Base-by-base conservation (phyloP, 768 basidiomycete species). In the Bullera alba region DNA sequence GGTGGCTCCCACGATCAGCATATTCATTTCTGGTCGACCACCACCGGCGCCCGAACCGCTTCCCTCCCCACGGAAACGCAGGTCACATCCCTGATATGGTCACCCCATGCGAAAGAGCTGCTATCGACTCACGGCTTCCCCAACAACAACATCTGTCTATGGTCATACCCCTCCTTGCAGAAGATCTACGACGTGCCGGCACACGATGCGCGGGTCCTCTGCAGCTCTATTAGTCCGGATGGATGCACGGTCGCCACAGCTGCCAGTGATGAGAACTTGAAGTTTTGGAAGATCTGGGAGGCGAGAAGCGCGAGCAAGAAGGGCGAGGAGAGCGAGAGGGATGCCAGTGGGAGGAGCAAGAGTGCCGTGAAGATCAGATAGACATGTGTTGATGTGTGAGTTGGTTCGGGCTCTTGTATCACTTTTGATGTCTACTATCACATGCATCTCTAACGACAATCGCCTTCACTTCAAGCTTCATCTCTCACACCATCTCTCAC, bases 41-140 rank as follows among this genome's bases (percentile, higher is more conserved):
- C 68, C 12, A 96, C 92, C 0, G 91, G 90, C 3, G 89, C 92
- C 4, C 83, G 92, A 12, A 76, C 95, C 42, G 87, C 95, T 63
- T 84, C 87, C 1, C 77, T 89, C 43, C 80, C 83, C 36, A 93
- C 91, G 0, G 83, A 87, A 0, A 84, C 89, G 2, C 95, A 97
- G 74, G 84, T 97, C 48, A 93, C 92, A 1, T 89, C 87, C 0
- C 76, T 97, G 30, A 81, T 86, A 51, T 99, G 85, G 80, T 82
- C 87, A 0, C 81, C 83, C 4, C 84, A 91, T 69, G 78, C 81
- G 50, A 93, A 93, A 65, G 95, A 99, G 67, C 75, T 97, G 53
- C 70, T 95, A 16, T 86, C 84, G 23, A 95, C 93, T 0, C 95
- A 97, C 65, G 93, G 95, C 0, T 93, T 87, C 73, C 93, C 95